Evolutionary conservation across 495 filamentous ascomycete genomes (phyloP).

Genomic region (Lasiosphaeriaceae sp.): DNA sequence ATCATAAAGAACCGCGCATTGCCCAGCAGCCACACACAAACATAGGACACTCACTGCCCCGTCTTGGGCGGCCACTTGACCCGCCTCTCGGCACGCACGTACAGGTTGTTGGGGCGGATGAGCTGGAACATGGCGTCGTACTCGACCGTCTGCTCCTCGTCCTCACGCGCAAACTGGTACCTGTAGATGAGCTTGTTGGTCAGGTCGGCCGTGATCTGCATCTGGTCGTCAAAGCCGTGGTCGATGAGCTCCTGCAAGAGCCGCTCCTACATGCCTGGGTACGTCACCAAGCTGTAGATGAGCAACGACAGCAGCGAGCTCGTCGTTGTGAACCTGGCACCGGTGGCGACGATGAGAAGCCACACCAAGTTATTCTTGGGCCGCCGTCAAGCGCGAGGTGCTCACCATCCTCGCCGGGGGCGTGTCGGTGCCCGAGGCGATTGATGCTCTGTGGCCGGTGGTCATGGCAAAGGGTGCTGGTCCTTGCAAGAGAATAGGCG

Average conservation of each 20-base stretch:
- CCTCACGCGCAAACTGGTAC: constrained; percentile 45
- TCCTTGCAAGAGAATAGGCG: constrained; percentile 17
- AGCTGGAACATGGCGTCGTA: background rate
- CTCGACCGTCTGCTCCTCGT: background rate
- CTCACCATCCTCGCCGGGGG: constrained; percentile 49
- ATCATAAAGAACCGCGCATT: no score
- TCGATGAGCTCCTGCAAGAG: constrained; percentile 4
- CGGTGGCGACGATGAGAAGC: background rate
- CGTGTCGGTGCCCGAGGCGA: constrained; percentile 41
- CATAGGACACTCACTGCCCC: no score
- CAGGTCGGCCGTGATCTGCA: constrained; percentile 2
- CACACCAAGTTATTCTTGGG: constrained; percentile 18
- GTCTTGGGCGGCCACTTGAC: background rate
- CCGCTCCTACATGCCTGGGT: background rate
- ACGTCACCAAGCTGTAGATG: constrained; percentile 5
- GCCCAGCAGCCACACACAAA: no score
- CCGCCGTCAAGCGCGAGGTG: constrained; percentile 52
- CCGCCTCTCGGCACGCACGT: background rate
- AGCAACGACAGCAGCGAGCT: background rate
- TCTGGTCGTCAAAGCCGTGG: background rate
- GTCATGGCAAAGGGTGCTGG: background rate
- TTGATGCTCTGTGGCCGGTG: constrained; percentile 41
- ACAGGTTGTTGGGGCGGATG: background rate
- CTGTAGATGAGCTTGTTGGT: constrained; percentile 43
- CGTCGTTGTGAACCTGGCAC: constrained; percentile 2